Evolutionary conservation across 805 yeast species (phyloP).

Genomic region (Lipomyces japonicus): DNA sequence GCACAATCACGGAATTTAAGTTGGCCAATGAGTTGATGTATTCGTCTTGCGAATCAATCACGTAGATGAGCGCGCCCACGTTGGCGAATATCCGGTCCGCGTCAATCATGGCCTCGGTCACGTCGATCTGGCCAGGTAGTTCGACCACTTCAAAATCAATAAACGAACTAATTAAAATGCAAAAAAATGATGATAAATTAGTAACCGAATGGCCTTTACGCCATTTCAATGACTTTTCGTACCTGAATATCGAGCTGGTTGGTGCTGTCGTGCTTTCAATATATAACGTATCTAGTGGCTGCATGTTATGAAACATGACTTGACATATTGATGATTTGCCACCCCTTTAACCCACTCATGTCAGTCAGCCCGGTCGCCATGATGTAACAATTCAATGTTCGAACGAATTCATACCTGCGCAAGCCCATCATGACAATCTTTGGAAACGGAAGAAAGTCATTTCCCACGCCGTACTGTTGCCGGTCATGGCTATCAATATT

Average conservation of each 20-base stretch:
- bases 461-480: no score
- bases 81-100: constrained; percentile 70
- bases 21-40: constrained; percentile 87
- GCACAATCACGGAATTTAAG: constrained; percentile 80
- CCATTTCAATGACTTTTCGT: neutral
- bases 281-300: constrained; percentile 87
- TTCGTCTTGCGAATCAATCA: constrained; percentile 86
- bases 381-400: neutral
- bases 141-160: constrained; percentile 89
- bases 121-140: constrained; percentile 87
- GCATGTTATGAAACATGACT: constrained; percentile 95
- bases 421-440: constrained; percentile 25
- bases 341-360: constrained; percentile 32
- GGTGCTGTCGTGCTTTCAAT: constrained; percentile 65
- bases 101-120: constrained; percentile 81
- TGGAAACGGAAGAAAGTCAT: constrained; percentile 1
- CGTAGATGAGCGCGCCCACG: constrained; percentile 89
- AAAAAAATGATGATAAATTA: no score
- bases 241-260: constrained; percentile 13
- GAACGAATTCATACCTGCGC: constrained; percentile 12
- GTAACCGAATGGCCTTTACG: neutral
- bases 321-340: constrained; percentile 95
- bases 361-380: neutral
- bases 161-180: constrained; percentile 46
- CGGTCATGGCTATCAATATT: no score